Conservation (phyloP, 2,329 filamentous ascomycete genomes). For the Celoporthe dispersa region DNA sequence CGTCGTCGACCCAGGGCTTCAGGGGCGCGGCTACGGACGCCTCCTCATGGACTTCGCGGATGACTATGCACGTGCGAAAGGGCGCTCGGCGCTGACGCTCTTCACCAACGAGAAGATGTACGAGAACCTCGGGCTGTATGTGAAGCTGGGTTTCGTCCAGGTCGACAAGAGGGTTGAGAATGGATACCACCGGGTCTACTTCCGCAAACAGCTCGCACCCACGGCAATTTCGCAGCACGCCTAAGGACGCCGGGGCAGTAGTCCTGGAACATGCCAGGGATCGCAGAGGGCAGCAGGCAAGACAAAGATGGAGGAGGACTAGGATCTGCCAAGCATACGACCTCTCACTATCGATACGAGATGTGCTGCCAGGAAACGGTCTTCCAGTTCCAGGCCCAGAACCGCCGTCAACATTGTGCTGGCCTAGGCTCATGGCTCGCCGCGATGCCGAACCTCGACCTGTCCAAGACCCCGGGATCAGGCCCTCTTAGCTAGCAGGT, state of each 20-base stretch:
- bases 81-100: constrained; percentile 26
- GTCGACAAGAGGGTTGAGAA: constrained; percentile 37
- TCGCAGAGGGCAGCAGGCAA: not conserved
- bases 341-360: not conserved
- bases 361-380: too few relatives aligned
- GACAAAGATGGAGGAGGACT: not conserved
- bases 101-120: constrained; percentile 35
- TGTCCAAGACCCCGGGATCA: not conserved
- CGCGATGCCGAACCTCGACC: too few relatives aligned
- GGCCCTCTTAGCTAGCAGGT: not conserved
- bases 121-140: constrained; percentile 33
- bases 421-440: not conserved
- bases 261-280: not conserved
- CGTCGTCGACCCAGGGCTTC: constrained; percentile 31
- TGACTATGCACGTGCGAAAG: constrained; percentile 24
- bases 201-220: constrained; percentile 33
- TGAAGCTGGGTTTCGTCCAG: constrained; percentile 39
- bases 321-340: not conserved
- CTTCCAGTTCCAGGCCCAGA: too few relatives aligned
- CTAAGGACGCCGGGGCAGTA: not conserved
- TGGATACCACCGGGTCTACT: constrained; percentile 43
- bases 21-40: constrained; percentile 33
- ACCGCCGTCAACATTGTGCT: not conserved
- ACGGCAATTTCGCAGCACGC: not conserved
- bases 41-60: constrained; percentile 33